Percentiles rank a stretch among this genome's conserved stretches.
Conservation (phyloP, 768 basidiomycete species). For the Fomitopsis serialis region DNA sequence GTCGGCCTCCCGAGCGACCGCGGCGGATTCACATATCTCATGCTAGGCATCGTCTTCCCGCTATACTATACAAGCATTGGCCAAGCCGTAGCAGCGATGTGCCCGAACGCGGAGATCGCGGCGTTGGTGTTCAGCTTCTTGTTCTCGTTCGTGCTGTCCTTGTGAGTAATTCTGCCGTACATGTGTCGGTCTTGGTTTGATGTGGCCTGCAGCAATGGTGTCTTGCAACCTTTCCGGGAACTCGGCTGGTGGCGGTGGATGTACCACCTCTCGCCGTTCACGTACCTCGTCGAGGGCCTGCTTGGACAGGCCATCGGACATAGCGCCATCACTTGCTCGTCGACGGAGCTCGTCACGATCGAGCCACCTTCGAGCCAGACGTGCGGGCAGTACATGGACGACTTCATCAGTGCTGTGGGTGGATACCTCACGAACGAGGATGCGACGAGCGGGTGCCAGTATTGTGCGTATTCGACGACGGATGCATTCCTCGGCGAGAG, state of each 20-base stretch:
- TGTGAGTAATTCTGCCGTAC: slow-evolving; percentile 20
- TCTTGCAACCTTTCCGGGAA: slow-evolving; percentile 40
- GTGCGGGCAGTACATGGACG: slow-evolving; percentile 39
- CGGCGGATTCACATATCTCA: slow-evolving; percentile 35
- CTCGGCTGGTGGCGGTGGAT: slow-evolving; percentile 44
- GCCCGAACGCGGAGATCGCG: slow-evolving; percentile 36
- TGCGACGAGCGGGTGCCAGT: slow-evolving; percentile 36
- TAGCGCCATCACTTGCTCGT: slow-evolving; percentile 46
- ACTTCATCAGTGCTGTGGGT: slow-evolving; percentile 35
- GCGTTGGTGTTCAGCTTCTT: slow-evolving; percentile 32
- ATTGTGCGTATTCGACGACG: slow-evolving; percentile 52
- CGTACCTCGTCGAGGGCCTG: slow-evolving; percentile 35
- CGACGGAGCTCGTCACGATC: slow-evolving; percentile 53
- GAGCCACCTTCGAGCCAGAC: slow-evolving; percentile 39
- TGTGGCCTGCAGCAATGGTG: slow-evolving; percentile 34
- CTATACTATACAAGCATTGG: slow-evolving; percentile 40
- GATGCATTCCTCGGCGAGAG: slow-evolving; percentile 48
- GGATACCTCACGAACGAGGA: slow-evolving; percentile 42
- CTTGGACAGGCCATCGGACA: slow-evolving; percentile 44
- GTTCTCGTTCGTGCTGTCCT: slow-evolving; percentile 37
- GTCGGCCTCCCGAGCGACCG: slow-evolving; percentile 34
- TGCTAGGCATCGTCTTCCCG: slow-evolving; percentile 33
- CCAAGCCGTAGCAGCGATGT: slow-evolving; percentile 35
- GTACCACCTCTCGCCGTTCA: slow-evolving; percentile 29
- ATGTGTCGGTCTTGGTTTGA: neutral